Base-by-base conservation (phyloP, 129 eudicot genomes). In the Chrysanthemum makinoi region DNA sequence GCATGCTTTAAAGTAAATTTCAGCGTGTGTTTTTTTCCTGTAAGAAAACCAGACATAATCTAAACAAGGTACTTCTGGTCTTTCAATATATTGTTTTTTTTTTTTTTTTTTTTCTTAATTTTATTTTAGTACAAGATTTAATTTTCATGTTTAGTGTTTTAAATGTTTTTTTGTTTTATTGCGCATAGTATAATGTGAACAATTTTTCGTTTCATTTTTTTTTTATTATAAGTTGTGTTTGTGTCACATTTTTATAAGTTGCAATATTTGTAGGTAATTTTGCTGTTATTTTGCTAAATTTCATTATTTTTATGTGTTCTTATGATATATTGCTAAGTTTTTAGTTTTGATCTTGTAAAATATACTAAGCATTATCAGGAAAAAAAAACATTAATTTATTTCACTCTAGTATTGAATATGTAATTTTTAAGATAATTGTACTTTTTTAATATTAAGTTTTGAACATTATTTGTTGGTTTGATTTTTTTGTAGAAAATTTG, bases 1-100 rank as follows among this genome's bases (percentile, higher is more conserved):
- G 74, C 76, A 72, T 72, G 76, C 16, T 30, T 72, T 30, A 30
- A 30, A 30, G 58, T 48, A 58, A 59, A 72, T 72, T 72, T 26
- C 69, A 61, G 69, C 24, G 61, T 61, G 69, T 62, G 68, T 11
- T 28, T 48, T 72, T 47, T 48, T 67, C 47, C 68, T 48, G 24
- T 57, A 13, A 58, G 46, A 51, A 58, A 26, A 46, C 43, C 61
- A 60, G 39, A 59, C 65, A 58, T 28, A 60, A 72, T 72, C 77
- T 17, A 49, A 72, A 72, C 28, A 16, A 61, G 77, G 77, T 61
- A 72, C 2, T n/a, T 6, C 39, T 39, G 10, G 46, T 71, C 56
- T 71, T 15, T 43, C 8, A 57, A 59, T 14, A 6, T 4, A 17
- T 54, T 24, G 22, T 17, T 5, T 5, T 61, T 20, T 0, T 20